A percentile compares a stretch with the other conserved stretches of the same genome.
Evolutionary conservation across 2,329 filamentous ascomycete species (phyloP).

Genomic region (Neopestalotiopsis sp.): DNA sequence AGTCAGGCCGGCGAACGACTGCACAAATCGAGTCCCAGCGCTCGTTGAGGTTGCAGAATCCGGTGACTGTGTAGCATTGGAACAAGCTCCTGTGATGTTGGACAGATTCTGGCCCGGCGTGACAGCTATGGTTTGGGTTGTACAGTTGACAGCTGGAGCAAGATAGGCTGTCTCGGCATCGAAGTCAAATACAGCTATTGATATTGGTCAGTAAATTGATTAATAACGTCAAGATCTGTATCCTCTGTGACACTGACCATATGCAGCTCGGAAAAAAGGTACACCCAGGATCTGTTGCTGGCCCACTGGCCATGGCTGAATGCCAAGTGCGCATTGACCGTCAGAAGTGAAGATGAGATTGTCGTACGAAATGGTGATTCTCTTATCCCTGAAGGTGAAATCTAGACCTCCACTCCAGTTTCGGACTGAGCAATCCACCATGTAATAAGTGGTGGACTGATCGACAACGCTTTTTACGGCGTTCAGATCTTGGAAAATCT

Average conservation of each 20-base stretch:
- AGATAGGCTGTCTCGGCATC: background rate
- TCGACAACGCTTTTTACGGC: background rate
- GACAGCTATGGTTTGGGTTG: background rate
- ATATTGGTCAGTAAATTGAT: background rate
- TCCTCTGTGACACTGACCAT: background rate
- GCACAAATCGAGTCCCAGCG: background rate
- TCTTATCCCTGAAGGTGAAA: background rate
- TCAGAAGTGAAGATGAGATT: slow-evolving; percentile 1
- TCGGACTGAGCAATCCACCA: background rate
- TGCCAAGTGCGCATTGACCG: background rate
- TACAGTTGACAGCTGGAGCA: slow-evolving; percentile 12
- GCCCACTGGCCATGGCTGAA: background rate
- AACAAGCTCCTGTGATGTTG: background rate
- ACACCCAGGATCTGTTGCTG: slow-evolving; percentile 4
- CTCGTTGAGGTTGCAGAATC: background rate
- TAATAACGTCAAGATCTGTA: background rate
- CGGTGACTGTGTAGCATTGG: background rate
- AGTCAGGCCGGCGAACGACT: background rate
- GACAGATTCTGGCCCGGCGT: too few relatives aligned
- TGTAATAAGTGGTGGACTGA: background rate
- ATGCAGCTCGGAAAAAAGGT: background rate
- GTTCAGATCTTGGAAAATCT: background rate
- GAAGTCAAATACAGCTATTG: slow-evolving; percentile 2
- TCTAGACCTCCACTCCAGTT: background rate
- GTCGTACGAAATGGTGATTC: background rate